phyloP scores from a whole-genome alignment of 1,284 basidiomycete genomes.

The Farysia itapuensis region DNA sequence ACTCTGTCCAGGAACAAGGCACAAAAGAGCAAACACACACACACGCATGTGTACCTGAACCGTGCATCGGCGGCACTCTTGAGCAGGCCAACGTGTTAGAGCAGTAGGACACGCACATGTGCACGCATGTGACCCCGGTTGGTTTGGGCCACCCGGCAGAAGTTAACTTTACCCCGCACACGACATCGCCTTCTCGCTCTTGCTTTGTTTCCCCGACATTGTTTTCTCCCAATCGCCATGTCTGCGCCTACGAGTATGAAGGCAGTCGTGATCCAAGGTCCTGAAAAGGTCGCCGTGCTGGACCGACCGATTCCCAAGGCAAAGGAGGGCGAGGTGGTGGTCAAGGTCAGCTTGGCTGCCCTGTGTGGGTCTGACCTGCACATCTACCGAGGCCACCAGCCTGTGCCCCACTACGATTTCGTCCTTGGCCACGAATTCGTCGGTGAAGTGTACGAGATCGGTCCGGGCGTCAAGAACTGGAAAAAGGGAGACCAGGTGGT shows the following conservation, averaged over 20 bases:
- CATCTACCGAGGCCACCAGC: constrained; percentile 43
- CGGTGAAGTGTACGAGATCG: constrained; percentile 74
- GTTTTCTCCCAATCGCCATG: constrained; percentile 8
- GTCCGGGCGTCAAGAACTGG: constrained; percentile 69
- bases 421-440: constrained; percentile 78
- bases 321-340: constrained; percentile 46
- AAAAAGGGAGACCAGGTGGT: constrained; percentile 80
- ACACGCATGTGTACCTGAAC: too few species aligned
- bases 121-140: too few species aligned
- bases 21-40: too few species aligned
- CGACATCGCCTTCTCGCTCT: too few species aligned
- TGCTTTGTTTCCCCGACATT: too few species aligned
- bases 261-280: constrained; percentile 49
- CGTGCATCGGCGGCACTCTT: too few species aligned
- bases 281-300: constrained; percentile 47
- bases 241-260: constrained; percentile 46
- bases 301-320: constrained; percentile 48
- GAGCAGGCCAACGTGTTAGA: too few species aligned
- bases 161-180: too few species aligned
- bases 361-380: constrained; percentile 83
- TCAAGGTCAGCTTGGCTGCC: constrained; percentile 62
- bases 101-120: too few species aligned
- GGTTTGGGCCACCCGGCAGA: too few species aligned
- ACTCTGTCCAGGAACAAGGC: too few species aligned
- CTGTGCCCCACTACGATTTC: constrained; percentile 44